A percentile compares a stretch with the other conserved stretches of the same genome.
Conservation (phyloP, 2,329 filamentous ascomycete species). For the Saccharata proteae region DNA sequence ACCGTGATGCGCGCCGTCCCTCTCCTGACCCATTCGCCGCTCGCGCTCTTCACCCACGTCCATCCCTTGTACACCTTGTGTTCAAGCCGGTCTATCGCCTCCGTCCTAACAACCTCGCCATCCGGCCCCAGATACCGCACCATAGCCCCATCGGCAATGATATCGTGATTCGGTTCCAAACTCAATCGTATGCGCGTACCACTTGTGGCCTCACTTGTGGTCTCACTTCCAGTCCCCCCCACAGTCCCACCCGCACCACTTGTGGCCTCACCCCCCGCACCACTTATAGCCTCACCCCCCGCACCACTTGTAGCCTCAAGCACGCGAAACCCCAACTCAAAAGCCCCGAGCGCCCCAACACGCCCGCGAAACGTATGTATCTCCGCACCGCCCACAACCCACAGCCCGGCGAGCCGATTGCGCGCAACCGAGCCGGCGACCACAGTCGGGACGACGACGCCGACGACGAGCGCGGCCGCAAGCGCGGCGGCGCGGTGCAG, state of each 20-base stretch:
- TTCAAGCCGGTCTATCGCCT: constrained; percentile 57
- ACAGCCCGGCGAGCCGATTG: constrained; percentile 65
- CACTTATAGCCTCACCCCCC: too few species aligned
- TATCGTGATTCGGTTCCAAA: constrained; percentile 83
- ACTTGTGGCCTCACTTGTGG: too few species aligned
- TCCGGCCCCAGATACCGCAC: constrained; percentile 61
- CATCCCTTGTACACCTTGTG: constrained; percentile 79
- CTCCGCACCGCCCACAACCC: constrained; percentile 58
- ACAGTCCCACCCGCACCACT: too few species aligned
- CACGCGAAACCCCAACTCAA: constrained; percentile 76
- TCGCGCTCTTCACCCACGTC: constrained; percentile 48
- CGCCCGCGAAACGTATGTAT: constrained; percentile 70
- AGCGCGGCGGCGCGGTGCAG: constrained; percentile 15
- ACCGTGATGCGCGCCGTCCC: constrained; percentile 82
- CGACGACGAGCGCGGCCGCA: constrained; percentile 14
- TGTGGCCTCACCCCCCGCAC: too few species aligned
- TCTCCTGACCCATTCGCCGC: constrained; percentile 56
- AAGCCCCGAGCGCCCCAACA: constrained; percentile 67
- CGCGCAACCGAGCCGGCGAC: constrained; percentile 33
- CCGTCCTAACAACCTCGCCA: constrained; percentile 53
- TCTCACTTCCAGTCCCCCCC: too few species aligned
- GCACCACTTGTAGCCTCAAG: too few species aligned
- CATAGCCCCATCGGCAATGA: constrained; percentile 63
- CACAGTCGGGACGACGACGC: constrained; percentile 10
- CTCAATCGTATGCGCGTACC: constrained; percentile 54